These are phyloP conservation scores for Lachnellula hyalina DNA, from an alignment of 2,329 filamentous ascomycete genomes.

Conservation along the genomic window DNA sequence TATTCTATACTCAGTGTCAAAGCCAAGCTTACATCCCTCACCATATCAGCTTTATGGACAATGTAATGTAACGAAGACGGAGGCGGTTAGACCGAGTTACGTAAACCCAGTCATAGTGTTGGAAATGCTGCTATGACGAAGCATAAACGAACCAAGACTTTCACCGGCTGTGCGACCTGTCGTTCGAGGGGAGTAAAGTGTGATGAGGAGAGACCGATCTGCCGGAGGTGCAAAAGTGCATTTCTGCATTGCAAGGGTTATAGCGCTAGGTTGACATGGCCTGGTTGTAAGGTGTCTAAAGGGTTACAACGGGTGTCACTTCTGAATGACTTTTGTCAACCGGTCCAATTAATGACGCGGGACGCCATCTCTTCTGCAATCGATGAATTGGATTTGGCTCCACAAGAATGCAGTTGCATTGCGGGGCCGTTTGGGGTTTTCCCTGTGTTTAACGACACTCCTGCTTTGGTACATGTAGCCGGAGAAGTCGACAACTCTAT, in stretches of 20 bases:
- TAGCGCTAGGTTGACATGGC: constrained; percentile 8
- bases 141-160: constrained; percentile 26
- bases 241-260: constrained; percentile 32
- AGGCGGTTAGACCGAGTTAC: too few species aligned
- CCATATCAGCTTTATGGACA: too few species aligned
- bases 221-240: constrained; percentile 31
- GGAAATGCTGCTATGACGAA: neutral
- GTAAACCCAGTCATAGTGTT: too few species aligned
- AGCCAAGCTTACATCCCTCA: too few species aligned
- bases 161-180: constrained; percentile 28
- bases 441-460: neutral
- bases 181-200: constrained; percentile 35
- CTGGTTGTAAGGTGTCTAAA: constrained; percentile 5
- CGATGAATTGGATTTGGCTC: neutral
- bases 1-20: too few species aligned
- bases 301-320: neutral
- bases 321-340: neutral
- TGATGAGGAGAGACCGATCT: constrained; percentile 33
- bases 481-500: too few species aligned
- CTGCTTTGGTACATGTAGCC: too few species aligned
- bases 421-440: neutral
- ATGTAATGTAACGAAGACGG: too few species aligned
- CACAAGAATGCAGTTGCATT: neutral
- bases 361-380: neutral
- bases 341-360: neutral